phyloP scores from a whole-genome alignment of 176 grass and related monocot species.

The Avena sativa region DNA sequence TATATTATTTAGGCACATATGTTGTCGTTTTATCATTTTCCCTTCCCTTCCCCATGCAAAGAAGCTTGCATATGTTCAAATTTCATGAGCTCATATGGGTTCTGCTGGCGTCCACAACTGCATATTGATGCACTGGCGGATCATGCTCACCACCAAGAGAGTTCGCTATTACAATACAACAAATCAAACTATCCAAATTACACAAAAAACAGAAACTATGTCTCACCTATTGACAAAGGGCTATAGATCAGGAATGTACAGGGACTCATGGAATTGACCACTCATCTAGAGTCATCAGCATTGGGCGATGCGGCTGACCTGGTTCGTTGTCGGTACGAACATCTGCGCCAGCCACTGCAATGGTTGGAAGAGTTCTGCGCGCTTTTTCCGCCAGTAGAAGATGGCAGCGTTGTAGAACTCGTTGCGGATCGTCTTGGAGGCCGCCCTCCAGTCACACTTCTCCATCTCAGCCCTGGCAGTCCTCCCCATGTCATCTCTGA shows the following conservation, averaged over 20 bases:
- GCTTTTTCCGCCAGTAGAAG: conserved; percentile 91
- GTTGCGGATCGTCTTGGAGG: conserved; percentile 79
- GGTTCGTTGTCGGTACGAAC: conserved; percentile 43
- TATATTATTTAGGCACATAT: no score
- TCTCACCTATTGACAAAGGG: conserved; percentile 32
- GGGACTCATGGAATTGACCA: neutral
- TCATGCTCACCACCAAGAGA: no score
- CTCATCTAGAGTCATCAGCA: conserved; percentile 24
- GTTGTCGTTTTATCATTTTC: no score
- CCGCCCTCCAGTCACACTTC: conserved; percentile 77
- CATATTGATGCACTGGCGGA: no score
- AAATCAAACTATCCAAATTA: conserved; percentile 11
- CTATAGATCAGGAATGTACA: conserved; percentile 47
- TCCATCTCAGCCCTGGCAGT: conserved; percentile 80
- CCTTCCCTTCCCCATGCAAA: no score
- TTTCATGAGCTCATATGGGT: neutral
- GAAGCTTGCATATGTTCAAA: neutral
- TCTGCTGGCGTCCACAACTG: neutral
- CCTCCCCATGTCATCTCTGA: conserved; percentile 68
- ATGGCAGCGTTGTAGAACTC: conserved; percentile 88
- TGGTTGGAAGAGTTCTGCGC: conserved; percentile 55
- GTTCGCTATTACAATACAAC: neutral
- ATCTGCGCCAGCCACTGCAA: conserved; percentile 66
- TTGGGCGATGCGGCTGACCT: conserved; percentile 25
- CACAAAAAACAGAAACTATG: conserved; percentile 26